Conservation (phyloP, 306 rosid genomes). For the Pterocarpus santalinus region DNA sequence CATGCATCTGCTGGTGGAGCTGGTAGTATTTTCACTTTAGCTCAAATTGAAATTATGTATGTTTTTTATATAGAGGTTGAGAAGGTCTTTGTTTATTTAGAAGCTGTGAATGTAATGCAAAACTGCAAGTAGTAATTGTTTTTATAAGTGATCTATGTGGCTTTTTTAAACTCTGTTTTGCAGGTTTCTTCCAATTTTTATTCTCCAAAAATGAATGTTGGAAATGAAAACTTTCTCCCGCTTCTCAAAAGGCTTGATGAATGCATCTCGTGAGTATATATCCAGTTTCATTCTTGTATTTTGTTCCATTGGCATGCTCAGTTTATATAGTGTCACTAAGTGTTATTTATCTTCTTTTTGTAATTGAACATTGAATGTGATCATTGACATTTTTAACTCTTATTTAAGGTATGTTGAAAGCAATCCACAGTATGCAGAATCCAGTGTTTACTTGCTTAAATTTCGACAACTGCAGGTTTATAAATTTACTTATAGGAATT, state of each 20-base stretch:
- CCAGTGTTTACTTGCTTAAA: conserved; percentile 94
- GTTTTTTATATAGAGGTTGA: conserved; percentile 5
- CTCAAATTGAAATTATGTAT: conserved; percentile 27
- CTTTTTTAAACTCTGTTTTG: conserved; percentile 45
- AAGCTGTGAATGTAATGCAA: conserved; percentile 20
- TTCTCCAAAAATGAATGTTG: conserved; percentile 91
- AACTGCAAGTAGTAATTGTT: conserved; percentile 27
- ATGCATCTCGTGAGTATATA: conserved; percentile 88
- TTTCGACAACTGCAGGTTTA: conserved; percentile 97
- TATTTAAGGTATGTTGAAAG: conserved; percentile 85
- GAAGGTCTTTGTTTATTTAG: conserved; percentile 36
- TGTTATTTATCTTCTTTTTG: conserved; percentile 26
- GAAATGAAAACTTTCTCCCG: conserved; percentile 85
- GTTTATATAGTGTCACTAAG: neutral
- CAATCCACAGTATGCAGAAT: conserved; percentile 96
- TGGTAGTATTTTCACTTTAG: conserved; percentile 3
- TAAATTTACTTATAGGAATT: conserved; percentile 27
- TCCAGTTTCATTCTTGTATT: conserved; percentile 36
- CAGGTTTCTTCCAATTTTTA: conserved; percentile 94
- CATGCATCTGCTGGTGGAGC: conserved; percentile 34
- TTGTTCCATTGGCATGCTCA: conserved; percentile 28
- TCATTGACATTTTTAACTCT: conserved; percentile 40
- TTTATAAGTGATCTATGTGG: conserved; percentile 35
- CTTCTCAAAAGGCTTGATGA: conserved; percentile 96
- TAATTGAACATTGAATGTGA: conserved; percentile 17